Conservation (phyloP, 805 yeast species). For the Suhomyces xylopsoci region DNA sequence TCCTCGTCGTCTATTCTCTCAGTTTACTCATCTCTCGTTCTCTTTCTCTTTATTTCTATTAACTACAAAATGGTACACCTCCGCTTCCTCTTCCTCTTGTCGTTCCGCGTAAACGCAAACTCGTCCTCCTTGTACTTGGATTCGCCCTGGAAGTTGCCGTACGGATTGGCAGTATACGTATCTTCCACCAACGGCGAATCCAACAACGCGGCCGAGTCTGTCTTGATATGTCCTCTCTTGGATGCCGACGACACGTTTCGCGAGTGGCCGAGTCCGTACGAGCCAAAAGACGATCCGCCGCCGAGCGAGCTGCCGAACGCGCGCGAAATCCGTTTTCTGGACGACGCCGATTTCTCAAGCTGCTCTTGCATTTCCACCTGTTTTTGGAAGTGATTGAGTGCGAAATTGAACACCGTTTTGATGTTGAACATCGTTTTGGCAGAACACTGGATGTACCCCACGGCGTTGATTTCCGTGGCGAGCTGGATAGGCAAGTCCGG, state of each 20-base stretch:
- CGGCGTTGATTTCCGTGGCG: slow-evolving; percentile 63
- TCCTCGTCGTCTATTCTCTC: too few relatives aligned
- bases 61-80: slow-evolving; percentile 33
- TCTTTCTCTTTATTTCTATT: too few relatives aligned
- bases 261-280: slow-evolving; percentile 17
- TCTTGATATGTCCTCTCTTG: slow-evolving; percentile 36
- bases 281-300: slow-evolving; percentile 3
- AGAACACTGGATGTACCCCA: slow-evolving; percentile 74
- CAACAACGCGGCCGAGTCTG: slow-evolving; percentile 33
- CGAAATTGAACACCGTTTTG: slow-evolving; percentile 62
- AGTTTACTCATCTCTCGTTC: too few relatives aligned
- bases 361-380: slow-evolving; percentile 35
- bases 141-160: slow-evolving; percentile 22
- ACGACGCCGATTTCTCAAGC: slow-evolving; percentile 28
- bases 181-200: slow-evolving; percentile 43
- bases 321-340: slow-evolving; percentile 33
- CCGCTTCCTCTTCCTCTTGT: slow-evolving; percentile 27
- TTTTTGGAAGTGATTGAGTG: slow-evolving; percentile 45
- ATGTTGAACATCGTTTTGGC: slow-evolving; percentile 70
- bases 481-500: slow-evolving; percentile 49
- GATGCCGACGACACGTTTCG: slow-evolving; percentile 20
- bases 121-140: slow-evolving; percentile 37
- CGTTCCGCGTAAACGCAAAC: slow-evolving; percentile 38
- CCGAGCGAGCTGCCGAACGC: slow-evolving; percentile 22
- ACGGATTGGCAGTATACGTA: slow-evolving; percentile 32